These are phyloP conservation scores for Aspergillus pseudonomiae DNA, from an alignment of 2,329 filamentous ascomycete species.

Conservation along the genomic window DNA sequence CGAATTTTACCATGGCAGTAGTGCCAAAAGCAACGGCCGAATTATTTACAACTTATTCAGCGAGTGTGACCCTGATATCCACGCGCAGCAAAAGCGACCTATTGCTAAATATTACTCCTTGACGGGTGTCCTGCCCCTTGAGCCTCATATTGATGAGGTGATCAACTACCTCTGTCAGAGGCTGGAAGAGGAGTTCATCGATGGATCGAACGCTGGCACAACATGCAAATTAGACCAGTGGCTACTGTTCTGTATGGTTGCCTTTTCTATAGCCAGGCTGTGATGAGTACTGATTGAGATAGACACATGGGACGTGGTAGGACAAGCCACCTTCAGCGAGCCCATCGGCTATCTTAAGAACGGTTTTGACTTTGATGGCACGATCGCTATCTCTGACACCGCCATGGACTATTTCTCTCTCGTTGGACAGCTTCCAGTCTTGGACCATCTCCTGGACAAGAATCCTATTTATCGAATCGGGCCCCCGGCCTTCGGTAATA, in stretches of 20 bases:
- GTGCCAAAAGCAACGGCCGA: conserved; percentile 38
- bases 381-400: conserved; percentile 26
- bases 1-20: conserved; percentile 43
- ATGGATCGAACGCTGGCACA: conserved; percentile 26
- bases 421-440: conserved; percentile 28
- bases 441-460: conserved; percentile 34
- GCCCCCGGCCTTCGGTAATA: conserved; percentile 27
- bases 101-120: conserved; percentile 42
- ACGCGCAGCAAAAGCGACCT: conserved; percentile 42
- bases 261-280: no score
- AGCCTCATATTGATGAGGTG: conserved; percentile 32
- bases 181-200: conserved; percentile 38
- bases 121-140: conserved; percentile 25
- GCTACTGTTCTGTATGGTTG: conserved; percentile 44
- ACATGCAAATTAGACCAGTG: conserved; percentile 46
- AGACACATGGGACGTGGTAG: conserved; percentile 32
- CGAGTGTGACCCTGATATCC: conserved; percentile 34
- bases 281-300: neutral
- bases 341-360: conserved; percentile 31
- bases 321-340: conserved; percentile 30
- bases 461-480: conserved; percentile 32
- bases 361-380: conserved; percentile 28
- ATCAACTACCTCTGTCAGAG: conserved; percentile 35
- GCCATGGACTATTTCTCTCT: conserved; percentile 30
- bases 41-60: conserved; percentile 46